Base-by-base conservation (phyloP, 768 basidiomycete species). In the Lentinula sp. region DNA sequence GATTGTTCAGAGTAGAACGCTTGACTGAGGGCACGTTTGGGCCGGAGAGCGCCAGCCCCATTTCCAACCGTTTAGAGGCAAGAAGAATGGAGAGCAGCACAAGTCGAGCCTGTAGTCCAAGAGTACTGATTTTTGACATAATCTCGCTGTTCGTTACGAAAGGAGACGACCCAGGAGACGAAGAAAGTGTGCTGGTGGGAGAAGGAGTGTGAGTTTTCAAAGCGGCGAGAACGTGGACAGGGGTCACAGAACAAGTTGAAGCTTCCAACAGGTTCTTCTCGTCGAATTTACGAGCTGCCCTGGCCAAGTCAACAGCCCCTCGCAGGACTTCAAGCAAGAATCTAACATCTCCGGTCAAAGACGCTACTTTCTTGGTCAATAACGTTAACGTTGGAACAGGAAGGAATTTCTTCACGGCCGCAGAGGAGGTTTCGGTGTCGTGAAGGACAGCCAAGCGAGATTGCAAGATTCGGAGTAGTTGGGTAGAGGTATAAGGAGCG, bases 341-440 rank as follows among this genome's bases (percentile, higher is more conserved):
- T 43, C 93, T 79, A 8, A 94, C 89, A 66, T 95, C 93, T 15
- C 93, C 93, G 0, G 93, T 92, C 61, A 86, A 78, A 1, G 88
- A 80, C 4, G 93, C 91, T 18, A 93, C 76, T 68, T 92, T 93
- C 75, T 90, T 91, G 8, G 88, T 83, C 32, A 92, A 79, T 13
- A 94, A 76, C 40, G 80, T 84, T 39, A 93, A 71, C 2, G 90
- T 80, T 1, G 88, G 77, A 5, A 74, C 60, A 3, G 88, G 86
- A 35, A 95, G 72, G 65, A 94, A 80, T 56, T 79, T 83, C 69
- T 78, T 79, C 18, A 73, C 69, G 34, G 67, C 62, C 0, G 68
- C 70, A 6, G 72, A 71, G 39, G 71, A 67, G 8, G 73, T 71
- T 10, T 72, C 71, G 18, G 62, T 34, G 8, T 76, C 75, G 37